Conservation (phyloP, 345 rosid species). For the Melaleuca quinquenervia region DNA sequence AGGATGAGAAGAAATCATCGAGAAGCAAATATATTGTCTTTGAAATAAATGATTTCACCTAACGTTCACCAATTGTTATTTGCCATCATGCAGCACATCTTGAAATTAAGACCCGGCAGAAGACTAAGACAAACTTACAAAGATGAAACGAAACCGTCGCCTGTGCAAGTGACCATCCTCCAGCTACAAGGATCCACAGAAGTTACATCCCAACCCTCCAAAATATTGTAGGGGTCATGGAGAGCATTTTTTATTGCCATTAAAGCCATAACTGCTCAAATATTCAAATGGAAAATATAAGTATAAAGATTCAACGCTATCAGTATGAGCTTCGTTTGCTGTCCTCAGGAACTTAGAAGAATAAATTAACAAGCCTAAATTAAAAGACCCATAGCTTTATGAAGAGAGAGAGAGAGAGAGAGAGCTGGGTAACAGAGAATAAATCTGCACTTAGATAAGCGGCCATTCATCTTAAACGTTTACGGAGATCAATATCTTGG, state of each 20-base stretch:
- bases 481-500: not conserved
- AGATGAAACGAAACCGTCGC: slow-evolving; percentile 75
- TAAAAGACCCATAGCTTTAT: not conserved
- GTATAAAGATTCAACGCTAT: not conserved
- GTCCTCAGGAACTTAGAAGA: not conserved
- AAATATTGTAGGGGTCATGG: slow-evolving; percentile 81
- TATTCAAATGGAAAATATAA: slow-evolving; percentile 2
- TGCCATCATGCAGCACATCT: not conserved
- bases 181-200: slow-evolving; percentile 99
- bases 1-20: not conserved
- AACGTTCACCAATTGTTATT: not conserved
- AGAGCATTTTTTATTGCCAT: slow-evolving; percentile 67
- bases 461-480: not conserved
- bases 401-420: not conserved
- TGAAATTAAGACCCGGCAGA: not conserved
- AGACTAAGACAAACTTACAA: slow-evolving; percentile 45
- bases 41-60: not conserved
- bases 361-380: not conserved
- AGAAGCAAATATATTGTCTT: not conserved
- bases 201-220: slow-evolving; percentile 92
- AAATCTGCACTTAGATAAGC: not conserved
- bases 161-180: slow-evolving; percentile 92
- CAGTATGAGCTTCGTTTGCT: not conserved
- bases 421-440: not conserved
- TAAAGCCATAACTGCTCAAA: slow-evolving; percentile 83